A percentile compares a stretch with the other conserved stretches of the same genome.
Evolutionary conservation across 768 basidiomycete species (phyloP).

Genomic region (Russula vinacea): DNA sequence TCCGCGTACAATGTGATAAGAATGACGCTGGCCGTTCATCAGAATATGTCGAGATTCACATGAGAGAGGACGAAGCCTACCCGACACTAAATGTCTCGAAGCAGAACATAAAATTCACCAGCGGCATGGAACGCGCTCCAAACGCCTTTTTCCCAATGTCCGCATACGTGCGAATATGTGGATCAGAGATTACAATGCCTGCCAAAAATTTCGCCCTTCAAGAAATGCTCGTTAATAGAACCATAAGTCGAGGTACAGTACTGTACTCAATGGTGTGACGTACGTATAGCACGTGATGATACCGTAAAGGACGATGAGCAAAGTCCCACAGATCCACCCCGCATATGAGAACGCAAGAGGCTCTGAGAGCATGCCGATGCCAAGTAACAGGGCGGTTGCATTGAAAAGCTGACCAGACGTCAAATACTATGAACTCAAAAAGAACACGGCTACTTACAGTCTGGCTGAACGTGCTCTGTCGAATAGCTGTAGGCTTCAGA

Average conservation of each 20-base stretch:
- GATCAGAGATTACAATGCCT: slow-evolving; percentile 65
- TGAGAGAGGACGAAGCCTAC: slow-evolving; percentile 39
- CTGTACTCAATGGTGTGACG: slow-evolving; percentile 34
- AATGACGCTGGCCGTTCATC: slow-evolving; percentile 55
- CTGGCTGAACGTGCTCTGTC: slow-evolving; percentile 32
- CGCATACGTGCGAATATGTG: slow-evolving; percentile 72
- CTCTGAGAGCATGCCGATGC: slow-evolving; percentile 86
- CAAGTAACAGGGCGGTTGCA: slow-evolving; percentile 78
- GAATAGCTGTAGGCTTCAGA: neutral
- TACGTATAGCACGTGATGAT: slow-evolving; percentile 87
- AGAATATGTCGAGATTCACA: neutral
- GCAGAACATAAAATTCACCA: slow-evolving; percentile 75
- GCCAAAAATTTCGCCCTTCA: slow-evolving; percentile 84
- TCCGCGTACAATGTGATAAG: slow-evolving; percentile 90
- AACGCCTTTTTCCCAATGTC: slow-evolving; percentile 91
- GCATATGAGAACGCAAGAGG: slow-evolving; percentile 89
- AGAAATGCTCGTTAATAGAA: too few species aligned
- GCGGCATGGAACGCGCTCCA: slow-evolving; percentile 61
- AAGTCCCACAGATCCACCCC: slow-evolving; percentile 80
- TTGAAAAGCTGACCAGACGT: slow-evolving; percentile 67
- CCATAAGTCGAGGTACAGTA: too few species aligned
- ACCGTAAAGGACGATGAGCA: slow-evolving; percentile 73
- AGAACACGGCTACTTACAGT: slow-evolving; percentile 22
- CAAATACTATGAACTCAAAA: neutral
- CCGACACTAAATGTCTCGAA: slow-evolving; percentile 83